Evolutionary conservation across 2,329 filamentous ascomycete species (phyloP).

Genomic region (Talaromyces rugulosus): DNA sequence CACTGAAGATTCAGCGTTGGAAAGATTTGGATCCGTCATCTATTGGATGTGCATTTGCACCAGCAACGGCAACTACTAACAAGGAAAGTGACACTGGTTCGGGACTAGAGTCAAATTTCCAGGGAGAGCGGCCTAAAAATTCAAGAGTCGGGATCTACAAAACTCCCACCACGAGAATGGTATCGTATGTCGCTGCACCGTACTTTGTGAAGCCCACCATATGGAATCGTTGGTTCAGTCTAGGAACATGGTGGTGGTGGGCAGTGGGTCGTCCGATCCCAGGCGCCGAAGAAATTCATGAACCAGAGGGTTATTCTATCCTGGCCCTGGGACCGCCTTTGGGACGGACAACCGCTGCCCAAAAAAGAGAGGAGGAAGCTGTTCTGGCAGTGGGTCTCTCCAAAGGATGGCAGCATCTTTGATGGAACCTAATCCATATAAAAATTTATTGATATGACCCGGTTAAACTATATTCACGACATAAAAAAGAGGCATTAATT

Average conservation of each 20-base stretch:
- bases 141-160: background rate
- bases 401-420: background rate
- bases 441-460: background rate
- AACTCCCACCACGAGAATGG: background rate
- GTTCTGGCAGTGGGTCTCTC: background rate
- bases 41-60: background rate
- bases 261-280: constrained; percentile 45
- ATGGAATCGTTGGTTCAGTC: constrained; percentile 59
- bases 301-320: constrained; percentile 46
- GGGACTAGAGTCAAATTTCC: background rate
- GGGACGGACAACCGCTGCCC: background rate
- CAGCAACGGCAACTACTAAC: background rate
- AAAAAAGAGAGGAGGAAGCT: background rate
- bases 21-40: background rate
- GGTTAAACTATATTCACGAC: too few relatives aligned
- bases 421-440: background rate
- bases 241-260: constrained; percentile 48
- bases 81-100: background rate
- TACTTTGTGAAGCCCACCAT: constrained; percentile 60
- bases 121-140: background rate
- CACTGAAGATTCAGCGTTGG: background rate
- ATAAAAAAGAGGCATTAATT: background rate
- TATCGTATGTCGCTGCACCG: constrained; percentile 46
- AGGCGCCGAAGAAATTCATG: constrained; percentile 44
- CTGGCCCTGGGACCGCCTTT: constrained; percentile 58